Evolutionary conservation across 768 basidiomycete species (phyloP).

Genomic region (Russula virescens): DNA sequence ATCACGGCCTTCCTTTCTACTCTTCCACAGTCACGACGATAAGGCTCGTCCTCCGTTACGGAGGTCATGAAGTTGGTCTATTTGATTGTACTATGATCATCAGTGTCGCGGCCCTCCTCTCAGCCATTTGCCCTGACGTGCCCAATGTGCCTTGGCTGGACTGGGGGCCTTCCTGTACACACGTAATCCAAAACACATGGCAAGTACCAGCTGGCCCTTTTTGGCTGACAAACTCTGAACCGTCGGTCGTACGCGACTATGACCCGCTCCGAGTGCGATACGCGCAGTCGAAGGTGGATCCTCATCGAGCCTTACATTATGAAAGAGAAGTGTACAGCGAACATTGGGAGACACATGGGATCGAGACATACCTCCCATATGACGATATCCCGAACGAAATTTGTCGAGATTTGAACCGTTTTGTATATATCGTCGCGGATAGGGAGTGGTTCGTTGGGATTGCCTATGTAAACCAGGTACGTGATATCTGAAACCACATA

Average conservation of each 20-base stretch:
- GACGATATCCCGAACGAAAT: no score
- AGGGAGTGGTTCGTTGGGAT: no score
- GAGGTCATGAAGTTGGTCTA: neutral
- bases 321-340: no score
- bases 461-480: no score
- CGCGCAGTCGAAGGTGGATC: no score
- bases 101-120: neutral
- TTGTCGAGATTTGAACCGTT: no score
- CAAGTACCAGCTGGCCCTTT: neutral
- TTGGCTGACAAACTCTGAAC: neutral
- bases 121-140: neutral
- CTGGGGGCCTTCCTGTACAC: conserved; percentile 10
- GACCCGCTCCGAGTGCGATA: no score
- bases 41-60: neutral
- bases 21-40: neutral
- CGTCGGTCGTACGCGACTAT: neutral
- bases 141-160: neutral
- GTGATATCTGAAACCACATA: no score
- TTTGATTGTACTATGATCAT: neutral
- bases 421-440: no score
- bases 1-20: neutral
- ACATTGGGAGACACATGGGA: no score
- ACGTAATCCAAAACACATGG: neutral
- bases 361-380: no score
- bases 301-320: no score